Conservation (phyloP, 495 filamentous ascomycete species). For the Aspergillus olivimuriae region DNA sequence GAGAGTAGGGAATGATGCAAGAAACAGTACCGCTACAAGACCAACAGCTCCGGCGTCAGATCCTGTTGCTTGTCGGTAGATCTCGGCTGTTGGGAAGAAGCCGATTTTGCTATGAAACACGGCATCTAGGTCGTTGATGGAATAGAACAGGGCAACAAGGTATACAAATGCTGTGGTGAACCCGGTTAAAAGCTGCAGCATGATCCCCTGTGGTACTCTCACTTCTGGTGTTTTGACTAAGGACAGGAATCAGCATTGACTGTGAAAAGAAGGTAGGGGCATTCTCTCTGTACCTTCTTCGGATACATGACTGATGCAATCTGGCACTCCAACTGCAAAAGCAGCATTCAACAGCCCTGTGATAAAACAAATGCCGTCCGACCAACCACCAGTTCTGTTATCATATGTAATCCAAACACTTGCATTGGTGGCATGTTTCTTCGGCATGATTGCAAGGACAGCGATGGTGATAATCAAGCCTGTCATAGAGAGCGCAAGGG, state of each 20-base stretch:
- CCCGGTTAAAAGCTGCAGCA: constrained; percentile 43
- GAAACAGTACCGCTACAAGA: constrained; percentile 59
- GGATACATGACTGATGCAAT: constrained; percentile 68
- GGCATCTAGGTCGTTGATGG: constrained; percentile 35
- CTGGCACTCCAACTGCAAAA: constrained; percentile 77
- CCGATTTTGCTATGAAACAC: constrained; percentile 33
- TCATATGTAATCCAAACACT: constrained; percentile 61
- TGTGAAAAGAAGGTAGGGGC: not conserved
- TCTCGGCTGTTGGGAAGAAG: constrained; percentile 67
- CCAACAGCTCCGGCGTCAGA: constrained; percentile 51
- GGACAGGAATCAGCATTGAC: too few relatives aligned
- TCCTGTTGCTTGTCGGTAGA: constrained; percentile 75
- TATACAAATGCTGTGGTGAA: constrained; percentile 45
- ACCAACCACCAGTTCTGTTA: constrained; percentile 62
- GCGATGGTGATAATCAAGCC: constrained; percentile 68
- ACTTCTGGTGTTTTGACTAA: too few relatives aligned
- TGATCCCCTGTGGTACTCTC: constrained; percentile 45
- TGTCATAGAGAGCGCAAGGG: constrained; percentile 61
- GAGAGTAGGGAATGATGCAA: constrained; percentile 54
- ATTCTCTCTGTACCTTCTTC: constrained; percentile 68
- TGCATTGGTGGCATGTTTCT: constrained; percentile 45
- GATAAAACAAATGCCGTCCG: constrained; percentile 70
- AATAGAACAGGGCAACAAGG: constrained; percentile 48
- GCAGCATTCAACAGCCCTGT: constrained; percentile 81
- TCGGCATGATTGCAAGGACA: constrained; percentile 70